Percentiles rank a stretch among this genome's conserved stretches.
Conservation (phyloP, 306 rosid species). For the Nissolia schottii region DNA sequence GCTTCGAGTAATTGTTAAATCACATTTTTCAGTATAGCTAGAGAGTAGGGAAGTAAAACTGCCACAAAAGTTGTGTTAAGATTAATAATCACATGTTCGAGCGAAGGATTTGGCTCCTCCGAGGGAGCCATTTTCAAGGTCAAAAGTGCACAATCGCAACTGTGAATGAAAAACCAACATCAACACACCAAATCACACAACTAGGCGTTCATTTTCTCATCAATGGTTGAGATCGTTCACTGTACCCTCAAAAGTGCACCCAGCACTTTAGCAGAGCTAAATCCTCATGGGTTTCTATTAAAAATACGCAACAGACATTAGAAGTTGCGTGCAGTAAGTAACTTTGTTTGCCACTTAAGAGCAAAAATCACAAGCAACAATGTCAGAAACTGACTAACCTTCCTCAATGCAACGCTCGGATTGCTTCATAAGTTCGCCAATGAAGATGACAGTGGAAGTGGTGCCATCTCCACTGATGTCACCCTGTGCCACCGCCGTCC, state of each 20-base stretch:
- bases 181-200: background rate
- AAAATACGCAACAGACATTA: background rate
- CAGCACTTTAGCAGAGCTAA: background rate
- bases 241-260: background rate
- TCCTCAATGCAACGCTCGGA: constrained; percentile 89
- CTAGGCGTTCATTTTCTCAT: background rate
- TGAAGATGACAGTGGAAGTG: constrained; percentile 87
- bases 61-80: background rate
- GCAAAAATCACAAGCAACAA: background rate
- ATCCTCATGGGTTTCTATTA: background rate
- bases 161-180: too few relatives aligned
- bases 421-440: constrained; percentile 97
- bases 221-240: background rate
- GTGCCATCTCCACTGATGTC: constrained; percentile 97
- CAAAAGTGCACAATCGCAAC: background rate
- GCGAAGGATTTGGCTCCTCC: background rate
- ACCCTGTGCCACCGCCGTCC: constrained; percentile 97
- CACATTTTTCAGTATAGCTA: background rate
- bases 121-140: background rate
- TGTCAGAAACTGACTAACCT: constrained; percentile 41
- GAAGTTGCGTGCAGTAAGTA: background rate
- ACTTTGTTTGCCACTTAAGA: background rate
- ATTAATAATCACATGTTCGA: too few relatives aligned
- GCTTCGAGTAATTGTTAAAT: background rate
- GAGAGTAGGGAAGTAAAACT: background rate